A percentile compares a stretch with the other conserved stretches of the same genome.
Conservation (phyloP, 768 basidiomycete species). For the Xerocomellus dryophilus region DNA sequence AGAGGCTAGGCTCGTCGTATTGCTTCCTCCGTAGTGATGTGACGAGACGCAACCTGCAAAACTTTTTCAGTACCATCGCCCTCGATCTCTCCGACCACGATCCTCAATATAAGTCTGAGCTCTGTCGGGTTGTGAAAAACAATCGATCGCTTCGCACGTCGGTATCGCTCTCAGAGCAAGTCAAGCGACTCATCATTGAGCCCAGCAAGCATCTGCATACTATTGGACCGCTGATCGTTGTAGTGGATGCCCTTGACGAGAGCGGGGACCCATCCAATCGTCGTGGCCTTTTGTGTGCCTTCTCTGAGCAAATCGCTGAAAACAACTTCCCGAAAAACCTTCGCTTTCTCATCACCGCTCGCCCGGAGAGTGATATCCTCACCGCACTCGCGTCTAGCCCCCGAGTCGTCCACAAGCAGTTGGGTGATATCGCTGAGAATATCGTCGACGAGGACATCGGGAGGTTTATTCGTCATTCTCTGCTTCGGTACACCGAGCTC, state of each 20-base stretch:
- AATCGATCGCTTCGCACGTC: constrained; percentile 25
- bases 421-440: constrained; percentile 10
- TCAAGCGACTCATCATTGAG: constrained; percentile 27
- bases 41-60: constrained; percentile 19
- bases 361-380: constrained; percentile 26
- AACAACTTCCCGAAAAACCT: constrained; percentile 21
- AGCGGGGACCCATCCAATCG: constrained; percentile 20
- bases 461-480: constrained; percentile 16
- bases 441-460: constrained; percentile 17
- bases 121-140: constrained; percentile 15
- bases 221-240: constrained; percentile 32
- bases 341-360: constrained; percentile 28
- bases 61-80: constrained; percentile 36
- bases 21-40: constrained; percentile 25
- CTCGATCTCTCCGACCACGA: constrained; percentile 33
- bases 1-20: constrained; percentile 32
- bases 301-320: constrained; percentile 12
- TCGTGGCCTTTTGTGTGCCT: constrained; percentile 19
- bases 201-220: constrained; percentile 23
- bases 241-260: constrained; percentile 37
- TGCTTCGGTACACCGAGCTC: constrained; percentile 8
- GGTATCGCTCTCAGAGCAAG: constrained; percentile 21
- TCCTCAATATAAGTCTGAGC: constrained; percentile 19
- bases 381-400: constrained; percentile 1
- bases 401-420: constrained; percentile 11